Conservation (phyloP, 768 basidiomycete genomes). For the Hemileccinum rubropunctum region DNA sequence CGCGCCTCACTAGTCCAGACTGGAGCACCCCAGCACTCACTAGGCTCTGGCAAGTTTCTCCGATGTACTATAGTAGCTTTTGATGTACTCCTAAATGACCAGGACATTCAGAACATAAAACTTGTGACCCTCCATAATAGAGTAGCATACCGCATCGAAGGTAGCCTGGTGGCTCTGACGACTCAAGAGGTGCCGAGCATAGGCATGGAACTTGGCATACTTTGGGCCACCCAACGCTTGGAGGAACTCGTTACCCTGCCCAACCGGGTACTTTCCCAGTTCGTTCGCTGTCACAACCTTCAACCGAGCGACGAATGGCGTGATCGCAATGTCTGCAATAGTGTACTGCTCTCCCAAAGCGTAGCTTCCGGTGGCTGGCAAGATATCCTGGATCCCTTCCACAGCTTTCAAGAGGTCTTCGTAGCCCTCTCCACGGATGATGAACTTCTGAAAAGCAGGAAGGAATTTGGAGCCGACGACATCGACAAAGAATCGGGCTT, state of each 20-base stretch:
- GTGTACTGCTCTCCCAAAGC: conserved; percentile 36
- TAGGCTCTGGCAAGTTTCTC: conserved; percentile 8
- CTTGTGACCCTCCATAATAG: too few relatives aligned
- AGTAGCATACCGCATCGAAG: conserved; percentile 47
- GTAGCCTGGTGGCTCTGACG: conserved; percentile 56
- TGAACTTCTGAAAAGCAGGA: conserved; percentile 37
- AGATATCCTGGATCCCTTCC: conserved; percentile 48
- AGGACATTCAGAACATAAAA: neutral
- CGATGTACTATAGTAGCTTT: neutral
- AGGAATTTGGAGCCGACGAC: conserved; percentile 45
- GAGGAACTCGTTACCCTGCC: conserved; percentile 44
- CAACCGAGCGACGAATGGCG: conserved; percentile 59
- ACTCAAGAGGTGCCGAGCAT: conserved; percentile 44
- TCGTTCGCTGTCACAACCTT: conserved; percentile 47
- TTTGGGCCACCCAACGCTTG: conserved; percentile 39
- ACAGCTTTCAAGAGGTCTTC: conserved; percentile 42
- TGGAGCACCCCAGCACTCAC: neutral
- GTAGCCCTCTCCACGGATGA: conserved; percentile 39
- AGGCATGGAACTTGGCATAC: conserved; percentile 50
- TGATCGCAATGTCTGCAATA: conserved; percentile 61
- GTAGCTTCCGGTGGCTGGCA: conserved; percentile 42
- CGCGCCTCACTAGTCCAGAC: too few relatives aligned
- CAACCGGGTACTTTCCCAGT: conserved; percentile 47
- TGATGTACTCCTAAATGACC: conserved; percentile 13
- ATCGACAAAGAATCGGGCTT: conserved; percentile 63